Conservation (phyloP, 352 stramenopile species). For the Globisporangium spinosum region DNA sequence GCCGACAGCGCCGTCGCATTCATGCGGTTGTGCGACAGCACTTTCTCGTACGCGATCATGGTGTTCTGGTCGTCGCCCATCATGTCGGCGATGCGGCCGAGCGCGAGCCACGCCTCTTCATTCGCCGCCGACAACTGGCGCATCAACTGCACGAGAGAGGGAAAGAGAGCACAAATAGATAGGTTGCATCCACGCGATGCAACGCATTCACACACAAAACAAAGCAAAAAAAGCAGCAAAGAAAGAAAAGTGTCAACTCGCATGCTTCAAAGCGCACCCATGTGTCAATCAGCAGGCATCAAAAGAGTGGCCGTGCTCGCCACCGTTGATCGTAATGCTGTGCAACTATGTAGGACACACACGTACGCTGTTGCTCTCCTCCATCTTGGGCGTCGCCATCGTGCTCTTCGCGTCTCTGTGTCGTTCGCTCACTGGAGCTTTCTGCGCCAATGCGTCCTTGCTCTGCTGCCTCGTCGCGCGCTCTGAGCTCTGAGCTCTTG, state of each 20-base stretch:
- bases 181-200: background rate
- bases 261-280: constrained; percentile 2
- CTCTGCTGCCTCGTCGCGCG: background rate
- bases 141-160: constrained; percentile 31
- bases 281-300: background rate
- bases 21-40: constrained; percentile 84
- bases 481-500: background rate
- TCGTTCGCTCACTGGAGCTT: background rate
- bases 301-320: background rate
- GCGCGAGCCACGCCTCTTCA: constrained; percentile 78
- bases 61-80: constrained; percentile 89
- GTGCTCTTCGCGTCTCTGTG: background rate
- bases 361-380: constrained; percentile 71
- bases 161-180: background rate
- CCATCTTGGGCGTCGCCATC: constrained; percentile 78
- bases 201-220: background rate
- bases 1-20: constrained; percentile 80
- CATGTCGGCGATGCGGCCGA: constrained; percentile 86
- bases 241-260: background rate
- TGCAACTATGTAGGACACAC: background rate
- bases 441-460: background rate
- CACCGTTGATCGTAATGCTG: background rate
- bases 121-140: constrained; percentile 76
- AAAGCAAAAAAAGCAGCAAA: background rate
- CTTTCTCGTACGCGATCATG: constrained; percentile 86